Percentiles rank a stretch among this genome's conserved stretches.
phyloP scores from a whole-genome alignment of 2,329 filamentous ascomycete species.

The Alternaria brassicicola region DNA sequence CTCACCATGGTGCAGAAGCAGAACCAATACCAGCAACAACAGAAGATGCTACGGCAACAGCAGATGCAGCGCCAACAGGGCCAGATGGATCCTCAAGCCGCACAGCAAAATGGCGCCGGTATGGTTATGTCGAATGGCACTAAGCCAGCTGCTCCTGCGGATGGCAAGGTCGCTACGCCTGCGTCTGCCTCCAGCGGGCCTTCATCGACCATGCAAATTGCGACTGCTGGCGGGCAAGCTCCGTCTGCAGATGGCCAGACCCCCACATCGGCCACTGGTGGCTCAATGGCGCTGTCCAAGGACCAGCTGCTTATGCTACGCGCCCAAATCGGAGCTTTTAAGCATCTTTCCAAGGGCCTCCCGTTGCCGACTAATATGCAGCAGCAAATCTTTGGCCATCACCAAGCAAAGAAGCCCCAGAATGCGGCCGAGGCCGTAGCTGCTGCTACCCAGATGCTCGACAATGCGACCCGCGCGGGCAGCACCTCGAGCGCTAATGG shows the following conservation, averaged over 20 bases:
- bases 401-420: slow-evolving; percentile 61
- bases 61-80: slow-evolving; percentile 64
- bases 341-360: slow-evolving; percentile 84
- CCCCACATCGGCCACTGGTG: slow-evolving; percentile 37
- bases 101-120: slow-evolving; percentile 58
- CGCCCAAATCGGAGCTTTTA: slow-evolving; percentile 90
- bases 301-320: slow-evolving; percentile 81
- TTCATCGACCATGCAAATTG: slow-evolving; percentile 31
- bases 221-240: slow-evolving; percentile 33
- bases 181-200: slow-evolving; percentile 30
- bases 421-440: slow-evolving; percentile 50
- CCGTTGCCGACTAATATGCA: slow-evolving; percentile 80
- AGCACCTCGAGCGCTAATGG: slow-evolving; percentile 47
- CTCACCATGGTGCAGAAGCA: slow-evolving; percentile 72
- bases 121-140: slow-evolving; percentile 55
- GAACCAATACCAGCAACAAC: slow-evolving; percentile 54
- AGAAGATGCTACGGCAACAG: slow-evolving; percentile 51
- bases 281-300: slow-evolving; percentile 47
- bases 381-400: slow-evolving; percentile 79
- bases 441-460: slow-evolving; percentile 58
- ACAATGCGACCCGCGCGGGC: slow-evolving; percentile 54
- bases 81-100: slow-evolving; percentile 53
- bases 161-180: slow-evolving; percentile 30
- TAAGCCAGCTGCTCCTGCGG: slow-evolving; percentile 37
- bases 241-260: slow-evolving; percentile 50